A percentile compares a stretch with the other conserved stretches of the same genome.
These are phyloP conservation scores for Zhuliangozyma parablackwelliae DNA, from an alignment of 1,139 yeast genomes.

Conservation along the genomic window DNA sequence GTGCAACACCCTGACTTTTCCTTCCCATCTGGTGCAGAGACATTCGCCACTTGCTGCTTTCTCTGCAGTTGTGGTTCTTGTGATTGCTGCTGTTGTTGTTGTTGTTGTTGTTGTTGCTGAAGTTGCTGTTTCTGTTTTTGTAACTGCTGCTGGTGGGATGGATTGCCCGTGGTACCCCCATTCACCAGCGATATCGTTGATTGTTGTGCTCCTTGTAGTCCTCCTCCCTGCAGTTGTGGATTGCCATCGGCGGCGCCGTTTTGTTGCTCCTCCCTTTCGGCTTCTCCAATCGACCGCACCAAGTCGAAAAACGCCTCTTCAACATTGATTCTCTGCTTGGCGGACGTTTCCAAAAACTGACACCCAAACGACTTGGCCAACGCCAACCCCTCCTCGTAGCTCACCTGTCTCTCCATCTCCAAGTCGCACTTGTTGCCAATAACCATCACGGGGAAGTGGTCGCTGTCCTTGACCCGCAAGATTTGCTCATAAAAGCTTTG, in stretches of 20 bases:
- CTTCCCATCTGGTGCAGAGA: slow-evolving; percentile 20
- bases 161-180: too few species aligned
- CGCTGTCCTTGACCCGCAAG: slow-evolving; percentile 77
- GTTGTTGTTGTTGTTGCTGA: too few species aligned
- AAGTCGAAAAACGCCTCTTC: slow-evolving; percentile 87
- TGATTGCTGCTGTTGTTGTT: too few species aligned
- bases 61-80: slow-evolving; percentile 8
- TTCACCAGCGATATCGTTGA: not conserved
- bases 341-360: slow-evolving; percentile 94
- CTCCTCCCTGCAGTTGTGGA: too few species aligned
- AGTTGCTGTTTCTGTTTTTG: too few species aligned
- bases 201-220: slow-evolving; percentile 1
- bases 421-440: slow-evolving; percentile 89
- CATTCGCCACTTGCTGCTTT: slow-evolving; percentile 4
- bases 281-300: slow-evolving; percentile 80
- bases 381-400: slow-evolving; percentile 81
- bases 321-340: slow-evolving; percentile 84
- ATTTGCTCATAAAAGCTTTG: slow-evolving; percentile 86
- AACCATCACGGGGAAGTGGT: slow-evolving; percentile 76
- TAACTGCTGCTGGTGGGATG: too few species aligned
- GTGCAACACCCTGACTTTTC: slow-evolving; percentile 46
- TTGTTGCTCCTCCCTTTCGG: slow-evolving; percentile 42
- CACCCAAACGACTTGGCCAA: too few species aligned
- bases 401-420: slow-evolving; percentile 67
- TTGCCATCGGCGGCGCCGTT: too few species aligned